phyloP scores from a whole-genome alignment of 805 yeast genomes.

The Starmerella bombi region DNA sequence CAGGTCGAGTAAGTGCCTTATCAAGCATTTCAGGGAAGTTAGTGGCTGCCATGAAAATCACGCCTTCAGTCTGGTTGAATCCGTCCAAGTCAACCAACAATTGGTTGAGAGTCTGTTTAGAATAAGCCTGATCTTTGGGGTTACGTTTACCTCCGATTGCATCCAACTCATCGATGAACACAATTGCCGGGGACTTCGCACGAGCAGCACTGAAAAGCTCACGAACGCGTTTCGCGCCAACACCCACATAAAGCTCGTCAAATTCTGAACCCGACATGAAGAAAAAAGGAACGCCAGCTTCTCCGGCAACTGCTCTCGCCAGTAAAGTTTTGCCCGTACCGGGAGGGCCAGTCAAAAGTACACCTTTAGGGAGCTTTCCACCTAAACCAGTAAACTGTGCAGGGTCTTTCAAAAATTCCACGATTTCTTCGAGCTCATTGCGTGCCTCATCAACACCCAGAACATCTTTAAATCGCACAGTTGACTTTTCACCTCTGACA shows the following conservation, averaged over 20 bases:
- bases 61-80: constrained; percentile 73
- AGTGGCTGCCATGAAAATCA: constrained; percentile 94
- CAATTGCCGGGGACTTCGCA: constrained; percentile 90
- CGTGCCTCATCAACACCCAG: constrained; percentile 98
- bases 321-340: constrained; percentile 96
- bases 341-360: constrained; percentile 92
- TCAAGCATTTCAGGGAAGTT: constrained; percentile 95
- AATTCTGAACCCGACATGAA: constrained; percentile 98
- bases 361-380: constrained; percentile 96
- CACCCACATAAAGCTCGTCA: constrained; percentile 96
- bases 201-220: constrained; percentile 89
- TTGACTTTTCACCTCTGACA: constrained; percentile 72
- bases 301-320: constrained; percentile 98
- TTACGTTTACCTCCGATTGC: constrained; percentile 98
- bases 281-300: constrained; percentile 96
- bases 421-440: constrained; percentile 92
- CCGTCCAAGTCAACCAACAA: constrained; percentile 93
- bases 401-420: constrained; percentile 94
- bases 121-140: constrained; percentile 95
- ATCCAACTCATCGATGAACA: constrained; percentile 94
- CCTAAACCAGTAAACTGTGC: constrained; percentile 92
- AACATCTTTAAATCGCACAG: constrained; percentile 82
- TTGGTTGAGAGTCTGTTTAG: constrained; percentile 93
- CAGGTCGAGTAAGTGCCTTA: constrained; percentile 95
- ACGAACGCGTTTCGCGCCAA: constrained; percentile 95